Evolutionary conservation across 768 basidiomycete genomes (phyloP), one percentile per base, ranked within the genome.

Genomic region (Fibroporia radiculosa): DNA sequence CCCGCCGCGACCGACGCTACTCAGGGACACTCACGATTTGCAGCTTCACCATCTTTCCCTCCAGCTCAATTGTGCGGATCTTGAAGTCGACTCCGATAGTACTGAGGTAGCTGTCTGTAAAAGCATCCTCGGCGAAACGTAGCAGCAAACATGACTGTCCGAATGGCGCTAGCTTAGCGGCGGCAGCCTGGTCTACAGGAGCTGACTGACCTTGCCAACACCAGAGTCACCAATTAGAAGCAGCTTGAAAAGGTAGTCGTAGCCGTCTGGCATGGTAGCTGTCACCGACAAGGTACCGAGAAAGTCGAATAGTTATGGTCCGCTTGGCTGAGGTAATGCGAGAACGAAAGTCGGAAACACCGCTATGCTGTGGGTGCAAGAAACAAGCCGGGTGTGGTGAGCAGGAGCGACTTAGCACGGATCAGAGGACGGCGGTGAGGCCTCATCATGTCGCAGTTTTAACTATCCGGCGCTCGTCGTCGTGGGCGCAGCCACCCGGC

Each of bases 31-130:
- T 68, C 60, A 96, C 93, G 66, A 98, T 98, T 70, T 98, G 95
- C 48, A 98, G 77, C 67, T 98, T 98, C 64, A 98, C 90, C 1
- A 88, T 90, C 82, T 96, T 96, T 47, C 95, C 95, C 60, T 98
- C 95, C 45, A 98, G 75, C 66, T 97, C 95, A 66, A 98, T 97
- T 23, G 95, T 98, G 50, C 95, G 77, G 69, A 98, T 97, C 84
- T 93, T 95, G 71, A 96, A 96, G 71, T 96, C 93, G 46, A 98
- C 92, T 54, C 96, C 96, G 65, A 97, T 98, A 27, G 95, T 97
- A 49, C 85, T 88, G 61, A 98, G 93, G 68, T 95, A 97, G 57
- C 86, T 91, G 64, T 95, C 92, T 44, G 95, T 96, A 74, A 93
- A 97, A 38, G 93, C 88, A 65, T 97, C 93, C 68, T 98, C 95